phyloP scores from a whole-genome alignment of 2,329 filamentous ascomycete species.

The Fusarium begoniae region DNA sequence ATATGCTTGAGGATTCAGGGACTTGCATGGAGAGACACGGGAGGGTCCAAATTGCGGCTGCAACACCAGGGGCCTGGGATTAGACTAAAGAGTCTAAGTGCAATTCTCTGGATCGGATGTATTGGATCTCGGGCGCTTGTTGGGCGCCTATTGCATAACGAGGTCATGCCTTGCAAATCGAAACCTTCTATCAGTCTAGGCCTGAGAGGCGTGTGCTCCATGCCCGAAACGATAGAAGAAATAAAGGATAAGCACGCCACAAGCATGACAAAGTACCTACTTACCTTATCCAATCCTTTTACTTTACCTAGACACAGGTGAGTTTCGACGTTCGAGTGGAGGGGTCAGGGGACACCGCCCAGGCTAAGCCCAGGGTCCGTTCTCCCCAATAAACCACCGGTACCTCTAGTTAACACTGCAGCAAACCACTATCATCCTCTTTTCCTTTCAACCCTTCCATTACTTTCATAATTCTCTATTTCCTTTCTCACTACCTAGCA shows the following conservation, averaged over 20 bases:
- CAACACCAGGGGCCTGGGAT: constrained; percentile 23
- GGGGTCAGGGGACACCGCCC: constrained; percentile 31
- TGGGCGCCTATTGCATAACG: constrained; percentile 29
- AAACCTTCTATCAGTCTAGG: constrained; percentile 29
- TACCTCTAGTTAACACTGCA: constrained; percentile 10
- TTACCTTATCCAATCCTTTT: neutral
- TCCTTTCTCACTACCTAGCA: neutral
- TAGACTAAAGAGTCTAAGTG: constrained; percentile 15
- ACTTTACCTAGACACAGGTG: neutral
- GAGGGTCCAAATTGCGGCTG: constrained; percentile 27
- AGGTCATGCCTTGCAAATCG: constrained; percentile 10
- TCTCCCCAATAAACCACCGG: constrained; percentile 22
- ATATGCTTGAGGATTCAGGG: constrained; percentile 12
- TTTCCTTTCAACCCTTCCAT: constrained; percentile 25
- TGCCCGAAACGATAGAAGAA: constrained; percentile 35
- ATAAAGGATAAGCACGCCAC: constrained; percentile 18
- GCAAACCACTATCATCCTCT: constrained; percentile 21
- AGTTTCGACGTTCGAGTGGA: constrained; percentile 10
- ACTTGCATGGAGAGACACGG: constrained; percentile 15
- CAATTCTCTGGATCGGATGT: neutral
- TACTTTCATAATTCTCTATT: constrained; percentile 2
- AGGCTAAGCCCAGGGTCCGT: constrained; percentile 37
- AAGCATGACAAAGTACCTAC: constrained; percentile 4
- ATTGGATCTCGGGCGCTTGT: constrained; percentile 26
- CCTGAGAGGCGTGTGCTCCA: constrained; percentile 34